Evolutionary conservation across 129 eudicot genomes (phyloP), one percentile per base, ranked within the genome.

Genomic region (Pulicaria dysenterica): DNA sequence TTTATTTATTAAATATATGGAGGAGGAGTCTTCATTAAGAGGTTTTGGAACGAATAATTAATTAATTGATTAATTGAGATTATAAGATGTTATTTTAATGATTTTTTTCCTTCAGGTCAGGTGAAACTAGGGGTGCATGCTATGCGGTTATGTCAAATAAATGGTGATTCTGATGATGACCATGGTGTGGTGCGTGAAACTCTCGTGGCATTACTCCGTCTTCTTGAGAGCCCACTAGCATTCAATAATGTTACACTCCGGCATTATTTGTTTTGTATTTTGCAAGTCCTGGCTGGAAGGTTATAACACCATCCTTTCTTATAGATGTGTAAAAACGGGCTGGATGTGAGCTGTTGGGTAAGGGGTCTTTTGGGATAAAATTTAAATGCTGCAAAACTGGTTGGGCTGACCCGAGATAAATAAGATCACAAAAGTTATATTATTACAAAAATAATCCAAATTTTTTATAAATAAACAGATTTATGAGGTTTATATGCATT

Each of bases 231-330:
- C 63, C 87, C 90, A 6, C 57, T 81, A 47, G 88, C 95, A 47
- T 87, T 89, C 58, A 85, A 84, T 82, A 93, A 89, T 67, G 81
- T 87, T 46, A 75, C 76, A 10, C 98, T 93, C 64, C 95, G 98
- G 17, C 98, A 93, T 82, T 83, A 93, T 77, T 24, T 93, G 17
- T 93, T 93, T 83, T 87, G 98, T 89, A 87, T 87, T 64, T 79
- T 93, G 77, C 98, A 93, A 87, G 98, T 93, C 56, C 89, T 93
- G 34, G 92, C 96, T 49, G 88, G 96, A 85, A 93, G 98, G 98
- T 89, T 58, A 48, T 44, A 38, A 68, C 67, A 42, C 64, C 64
- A 58, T 59, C 58, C 16, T 77, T 43, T 6, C 19, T 38, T 41
- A 38, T 40, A 14, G 8, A 24, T 24, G 31, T 24, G 31, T 1